Conservation (phyloP, 1,284 basidiomycete genomes). For the Lignosus rhinocerotis region DNA sequence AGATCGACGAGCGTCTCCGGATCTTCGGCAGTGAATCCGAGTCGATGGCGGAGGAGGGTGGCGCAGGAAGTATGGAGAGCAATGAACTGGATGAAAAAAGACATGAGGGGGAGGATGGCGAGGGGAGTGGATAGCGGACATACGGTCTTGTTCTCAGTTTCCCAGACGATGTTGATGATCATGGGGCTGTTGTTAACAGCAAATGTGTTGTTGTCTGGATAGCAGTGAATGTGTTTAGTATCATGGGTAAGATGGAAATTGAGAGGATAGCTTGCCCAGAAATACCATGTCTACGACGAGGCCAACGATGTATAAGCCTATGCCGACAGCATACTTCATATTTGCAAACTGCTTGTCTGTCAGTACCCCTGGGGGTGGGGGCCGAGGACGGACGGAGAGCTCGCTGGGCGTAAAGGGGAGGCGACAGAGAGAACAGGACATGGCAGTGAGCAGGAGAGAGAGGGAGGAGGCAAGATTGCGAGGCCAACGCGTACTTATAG, state of each 20-base stretch:
- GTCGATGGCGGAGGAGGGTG: constrained; percentile 20
- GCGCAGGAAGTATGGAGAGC: constrained; percentile 22
- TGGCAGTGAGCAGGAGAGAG: neutral
- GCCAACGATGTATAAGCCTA: constrained; percentile 18
- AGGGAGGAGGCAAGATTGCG: neutral
- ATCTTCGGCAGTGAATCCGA: constrained; percentile 9
- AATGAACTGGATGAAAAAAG: constrained; percentile 14
- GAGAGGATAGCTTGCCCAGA: constrained; percentile 2
- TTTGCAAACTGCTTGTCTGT: constrained; percentile 22
- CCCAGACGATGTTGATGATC: constrained; percentile 12
- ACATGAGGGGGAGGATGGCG: neutral
- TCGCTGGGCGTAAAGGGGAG: constrained; percentile 28
- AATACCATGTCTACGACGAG: constrained; percentile 6
- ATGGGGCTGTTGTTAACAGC: neutral
- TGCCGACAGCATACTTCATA: constrained; percentile 18
- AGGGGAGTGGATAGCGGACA: neutral
- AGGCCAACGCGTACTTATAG: neutral
- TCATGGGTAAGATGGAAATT: neutral
- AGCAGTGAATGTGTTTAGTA: neutral
- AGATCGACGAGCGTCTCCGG: constrained; percentile 14
- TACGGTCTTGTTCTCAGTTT: constrained; percentile 13
- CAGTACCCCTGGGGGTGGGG: constrained; percentile 23
- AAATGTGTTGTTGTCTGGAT: constrained; percentile 17
- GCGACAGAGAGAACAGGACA: constrained; percentile 31
- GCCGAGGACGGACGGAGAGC: constrained; percentile 15